phyloP scores from a whole-genome alignment of 148 eudicot genomes.

The Silene uniflora region DNA sequence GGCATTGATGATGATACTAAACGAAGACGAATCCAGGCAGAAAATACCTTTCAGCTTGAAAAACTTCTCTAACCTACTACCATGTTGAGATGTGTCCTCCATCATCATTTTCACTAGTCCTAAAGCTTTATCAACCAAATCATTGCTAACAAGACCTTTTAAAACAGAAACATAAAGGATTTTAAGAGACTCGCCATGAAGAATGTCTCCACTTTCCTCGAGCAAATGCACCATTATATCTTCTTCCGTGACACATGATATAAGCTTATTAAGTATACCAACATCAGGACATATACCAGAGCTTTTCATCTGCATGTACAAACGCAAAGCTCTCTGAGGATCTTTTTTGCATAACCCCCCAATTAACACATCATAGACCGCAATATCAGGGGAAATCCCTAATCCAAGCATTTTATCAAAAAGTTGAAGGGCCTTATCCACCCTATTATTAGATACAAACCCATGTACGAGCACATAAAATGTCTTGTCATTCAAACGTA shows the following conservation, averaged over 20 bases:
- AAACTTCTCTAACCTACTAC: slow-evolving; percentile 31
- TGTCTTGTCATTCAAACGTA: slow-evolving; percentile 65
- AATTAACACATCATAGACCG: slow-evolving; percentile 63
- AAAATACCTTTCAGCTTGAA: slow-evolving; percentile 28
- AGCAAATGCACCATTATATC: slow-evolving; percentile 41
- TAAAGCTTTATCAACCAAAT: slow-evolving; percentile 50
- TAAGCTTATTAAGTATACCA: slow-evolving; percentile 43
- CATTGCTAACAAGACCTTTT: slow-evolving; percentile 41
- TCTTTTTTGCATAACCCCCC: slow-evolving; percentile 58
- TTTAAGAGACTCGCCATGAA: slow-evolving; percentile 30
- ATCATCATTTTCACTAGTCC: slow-evolving; percentile 33
- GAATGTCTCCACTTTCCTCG: slow-evolving; percentile 31
- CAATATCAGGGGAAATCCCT: slow-evolving; percentile 50
- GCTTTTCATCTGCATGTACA: slow-evolving; percentile 48
- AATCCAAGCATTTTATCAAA: slow-evolving; percentile 52
- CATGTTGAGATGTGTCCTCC: slow-evolving; percentile 31
- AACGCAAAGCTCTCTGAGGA: slow-evolving; percentile 40
- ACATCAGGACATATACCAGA: slow-evolving; percentile 57
- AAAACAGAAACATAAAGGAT: slow-evolving; percentile 49
- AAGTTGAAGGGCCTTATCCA: slow-evolving; percentile 61
- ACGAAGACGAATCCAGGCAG: slow-evolving; percentile 43
- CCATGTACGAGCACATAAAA: slow-evolving; percentile 66
- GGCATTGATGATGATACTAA: slow-evolving; percentile 48
- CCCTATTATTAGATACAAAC: slow-evolving; percentile 52
- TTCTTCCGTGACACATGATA: slow-evolving; percentile 43